Base-by-base conservation (phyloP, 1,139 yeast genomes). In the Diutina sp. region DNA sequence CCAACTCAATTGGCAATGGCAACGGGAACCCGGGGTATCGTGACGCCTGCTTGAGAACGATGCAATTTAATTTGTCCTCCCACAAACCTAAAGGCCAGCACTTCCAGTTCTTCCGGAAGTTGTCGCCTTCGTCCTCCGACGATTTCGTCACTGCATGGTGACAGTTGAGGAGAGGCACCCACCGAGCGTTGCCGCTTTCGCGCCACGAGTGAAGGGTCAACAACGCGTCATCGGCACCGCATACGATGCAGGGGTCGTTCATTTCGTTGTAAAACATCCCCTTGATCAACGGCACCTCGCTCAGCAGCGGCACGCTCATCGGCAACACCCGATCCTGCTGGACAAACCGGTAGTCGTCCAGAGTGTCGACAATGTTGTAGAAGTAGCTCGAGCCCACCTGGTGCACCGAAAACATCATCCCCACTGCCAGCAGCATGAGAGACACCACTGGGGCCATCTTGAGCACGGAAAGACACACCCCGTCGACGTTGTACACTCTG, bases 21-120 rank as follows among this genome's bases (percentile, higher is more conserved):
- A 93, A 71, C 11, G 98, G 98, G 65, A 90, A 79, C 9, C 81
- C 80, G 0, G 85, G 85, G 60, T 76, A 78, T 44, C 66, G 67
- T 38, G 62, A 62, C 41, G 68, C 68, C 58, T 72, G 73, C 67
- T 88, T 87, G 60, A 90, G 78, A 29, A 89, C 77, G 58, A 89
- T 79, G 69, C 96, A 88, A 61, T 81, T 81, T 63, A 90, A 78
- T 59, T 83, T 82, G 61, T 86, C 87, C 56, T 78, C 80, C 59
- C 79, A 77, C 53, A 90, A 73, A 1, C 97, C 97, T 56, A 93
- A 74, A 12, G 98, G 98, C 97, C 98, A 90, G 61, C 88, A 85
- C 60, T 68, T 79, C 80, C 80, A 76, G 66, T 80, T 73, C 45
- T 44, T 44, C 60, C 73, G 78, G 58, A 75, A 74, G 55, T 72